A percentile compares a stretch with the other conserved stretches of the same genome.
These are phyloP conservation scores for Tulasnella sp. DNA, from an alignment of 768 basidiomycete species.

Conservation along the genomic window DNA sequence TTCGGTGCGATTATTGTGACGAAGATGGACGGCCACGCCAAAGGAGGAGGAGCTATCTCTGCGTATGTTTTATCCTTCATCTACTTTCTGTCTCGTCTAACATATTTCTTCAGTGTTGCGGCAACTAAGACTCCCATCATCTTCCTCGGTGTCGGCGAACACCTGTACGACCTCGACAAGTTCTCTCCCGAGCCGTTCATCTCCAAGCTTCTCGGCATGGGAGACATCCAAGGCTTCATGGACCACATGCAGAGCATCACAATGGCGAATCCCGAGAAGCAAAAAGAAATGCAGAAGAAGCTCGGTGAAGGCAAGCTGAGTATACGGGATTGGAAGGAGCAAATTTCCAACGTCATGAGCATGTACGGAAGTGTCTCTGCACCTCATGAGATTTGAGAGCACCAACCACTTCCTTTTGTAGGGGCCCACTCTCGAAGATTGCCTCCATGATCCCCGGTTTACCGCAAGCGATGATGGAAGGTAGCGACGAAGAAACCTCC, in stretches of 20 bases:
- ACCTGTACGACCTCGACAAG: constrained; percentile 92
- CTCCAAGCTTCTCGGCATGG: constrained; percentile 90
- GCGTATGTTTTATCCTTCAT: constrained; percentile 62
- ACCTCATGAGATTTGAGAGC: constrained; percentile 30
- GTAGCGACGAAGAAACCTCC: constrained; percentile 89
- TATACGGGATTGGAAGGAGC: constrained; percentile 96
- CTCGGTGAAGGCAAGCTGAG: constrained; percentile 95
- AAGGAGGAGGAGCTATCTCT: constrained; percentile 98
- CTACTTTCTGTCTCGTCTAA: background rate
- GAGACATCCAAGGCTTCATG: constrained; percentile 95
- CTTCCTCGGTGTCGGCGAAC: constrained; percentile 96
- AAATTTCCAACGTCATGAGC: constrained; percentile 95
- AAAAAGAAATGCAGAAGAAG: constrained; percentile 98
- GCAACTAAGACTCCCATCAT: constrained; percentile 98
- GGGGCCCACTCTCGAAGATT: constrained; percentile 98
- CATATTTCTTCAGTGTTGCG: constrained; percentile 66
- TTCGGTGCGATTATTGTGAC: constrained; percentile 99
- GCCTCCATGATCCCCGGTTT: constrained; percentile 99
- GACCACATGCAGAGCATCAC: constrained; percentile 98
- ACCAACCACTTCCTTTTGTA: constrained; percentile 38
- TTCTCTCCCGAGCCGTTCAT: constrained; percentile 97
- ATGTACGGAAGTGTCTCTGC: constrained; percentile 55
- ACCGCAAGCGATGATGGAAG: constrained; percentile 84
- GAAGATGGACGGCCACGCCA: constrained; percentile 99
- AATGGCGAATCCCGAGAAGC: constrained; percentile 89